phyloP scores from a whole-genome alignment of 495 filamentous ascomycete species.

The Hypomontagnella monticulosa region DNA sequence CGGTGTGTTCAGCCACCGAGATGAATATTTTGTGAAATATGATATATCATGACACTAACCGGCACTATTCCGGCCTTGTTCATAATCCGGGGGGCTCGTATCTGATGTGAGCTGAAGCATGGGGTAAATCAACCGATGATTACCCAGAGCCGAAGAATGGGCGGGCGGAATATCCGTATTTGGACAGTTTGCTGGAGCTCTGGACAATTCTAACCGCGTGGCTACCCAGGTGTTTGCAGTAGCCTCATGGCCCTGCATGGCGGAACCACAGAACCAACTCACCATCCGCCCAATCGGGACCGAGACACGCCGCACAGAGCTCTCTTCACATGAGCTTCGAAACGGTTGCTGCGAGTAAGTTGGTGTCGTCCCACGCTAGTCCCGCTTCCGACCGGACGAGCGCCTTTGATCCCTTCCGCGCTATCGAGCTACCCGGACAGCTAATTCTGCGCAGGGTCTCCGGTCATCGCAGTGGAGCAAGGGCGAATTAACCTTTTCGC shows the following conservation, averaged over 20 bases:
- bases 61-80: too few species aligned
- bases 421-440: too few species aligned
- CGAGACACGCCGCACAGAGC: neutral
- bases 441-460: slow-evolving; percentile 10
- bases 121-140: slow-evolving; percentile 4
- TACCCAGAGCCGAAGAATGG: slow-evolving; percentile 7
- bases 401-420: neutral
- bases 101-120: too few species aligned
- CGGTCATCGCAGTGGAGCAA: slow-evolving; percentile 33
- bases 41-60: too few species aligned
- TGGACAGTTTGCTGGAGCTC: neutral
- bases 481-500: slow-evolving; percentile 13
- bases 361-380: slow-evolving; percentile 1
- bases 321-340: neutral
- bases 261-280: slow-evolving; percentile 1
- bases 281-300: slow-evolving; percentile 12
- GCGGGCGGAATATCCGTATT: slow-evolving; percentile 19
- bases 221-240: slow-evolving; percentile 3
- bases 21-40: too few species aligned
- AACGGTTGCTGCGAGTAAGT: slow-evolving; percentile 5
- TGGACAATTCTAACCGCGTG: neutral
- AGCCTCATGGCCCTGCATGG: slow-evolving; percentile 22
- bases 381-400: slow-evolving; percentile 4
- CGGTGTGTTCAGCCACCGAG: too few species aligned
- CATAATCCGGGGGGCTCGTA: too few species aligned